These are phyloP conservation scores for Pholiota microspora DNA, from an alignment of 768 basidiomycete genomes.

Conservation along the genomic window DNA sequence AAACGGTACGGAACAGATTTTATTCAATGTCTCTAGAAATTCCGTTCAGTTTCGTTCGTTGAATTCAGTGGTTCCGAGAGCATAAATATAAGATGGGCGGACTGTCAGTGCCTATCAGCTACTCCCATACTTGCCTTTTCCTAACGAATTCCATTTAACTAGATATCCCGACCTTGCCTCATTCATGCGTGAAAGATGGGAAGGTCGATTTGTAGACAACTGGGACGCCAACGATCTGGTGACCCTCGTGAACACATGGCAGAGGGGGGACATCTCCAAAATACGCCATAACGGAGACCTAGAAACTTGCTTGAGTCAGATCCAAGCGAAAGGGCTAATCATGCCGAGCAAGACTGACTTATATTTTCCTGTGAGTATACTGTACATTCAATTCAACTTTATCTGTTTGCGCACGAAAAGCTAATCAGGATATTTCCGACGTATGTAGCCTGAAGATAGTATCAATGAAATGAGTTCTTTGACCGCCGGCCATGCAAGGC, in stretches of 20 bases:
- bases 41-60: not conserved
- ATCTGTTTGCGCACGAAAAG: too few relatives aligned
- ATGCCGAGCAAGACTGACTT: constrained; percentile 61
- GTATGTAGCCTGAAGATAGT: constrained; percentile 50
- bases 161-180: constrained; percentile 47
- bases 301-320: constrained; percentile 34
- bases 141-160: not conserved
- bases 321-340: constrained; percentile 51
- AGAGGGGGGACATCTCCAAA: constrained; percentile 44
- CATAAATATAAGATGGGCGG: constrained; percentile 42
- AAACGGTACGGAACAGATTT: constrained; percentile 34
- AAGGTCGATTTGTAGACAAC: constrained; percentile 34
- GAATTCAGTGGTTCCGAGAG: constrained; percentile 52
- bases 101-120: constrained; percentile 23
- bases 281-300: constrained; percentile 43
- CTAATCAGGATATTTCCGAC: too few relatives aligned
- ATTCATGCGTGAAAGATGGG: constrained; percentile 54
- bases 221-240: constrained; percentile 59
- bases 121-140: not conserved
- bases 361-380: constrained; percentile 49
- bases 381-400: too few relatives aligned
- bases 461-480: constrained; percentile 44
- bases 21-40: not conserved
- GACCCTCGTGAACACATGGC: constrained; percentile 49
- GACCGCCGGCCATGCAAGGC: constrained; percentile 31